These are phyloP conservation scores for Plasmodium coatneyi DNA, from an alignment of 169 alveolate species.

Conservation along the genomic window DNA sequence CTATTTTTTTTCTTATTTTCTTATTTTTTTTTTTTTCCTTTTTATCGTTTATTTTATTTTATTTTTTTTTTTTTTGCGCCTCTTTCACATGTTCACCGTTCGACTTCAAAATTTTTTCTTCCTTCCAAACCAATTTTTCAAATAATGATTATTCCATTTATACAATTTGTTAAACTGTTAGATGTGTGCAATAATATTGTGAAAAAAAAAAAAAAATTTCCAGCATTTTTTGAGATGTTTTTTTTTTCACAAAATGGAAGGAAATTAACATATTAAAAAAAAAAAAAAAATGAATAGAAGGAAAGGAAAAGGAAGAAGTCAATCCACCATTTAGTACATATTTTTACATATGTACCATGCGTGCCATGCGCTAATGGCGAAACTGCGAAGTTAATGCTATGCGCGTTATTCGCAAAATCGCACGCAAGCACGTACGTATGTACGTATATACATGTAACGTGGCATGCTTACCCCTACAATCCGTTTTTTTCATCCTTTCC, in stretches of 20 bases:
- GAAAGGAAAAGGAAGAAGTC: not conserved
- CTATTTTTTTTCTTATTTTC: not conserved
- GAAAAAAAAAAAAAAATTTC: not conserved
- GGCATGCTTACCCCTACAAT: not conserved
- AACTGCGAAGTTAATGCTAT: not conserved
- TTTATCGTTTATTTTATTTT: not conserved
- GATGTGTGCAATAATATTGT: conserved; percentile 48
- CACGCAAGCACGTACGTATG: not conserved
- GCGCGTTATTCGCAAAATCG: not conserved
- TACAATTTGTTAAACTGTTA: conserved; percentile 13
- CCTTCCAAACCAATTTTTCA: not conserved
- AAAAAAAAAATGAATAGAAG: not conserved
- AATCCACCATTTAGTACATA: not conserved
- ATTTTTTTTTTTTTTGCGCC: not conserved
- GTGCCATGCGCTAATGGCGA: not conserved
- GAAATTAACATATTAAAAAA: not conserved
- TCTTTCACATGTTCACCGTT: not conserved
- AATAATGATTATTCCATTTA: not conserved
- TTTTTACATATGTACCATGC: not conserved
- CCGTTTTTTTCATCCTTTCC: not conserved
- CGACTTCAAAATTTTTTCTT: not conserved
- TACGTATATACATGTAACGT: not conserved
- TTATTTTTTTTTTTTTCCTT: not conserved
- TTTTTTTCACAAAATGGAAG: not conserved
- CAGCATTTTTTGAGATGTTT: not conserved